Base-by-base conservation (phyloP, 1,284 basidiomycete species). In the Jaminaea rosea region DNA sequence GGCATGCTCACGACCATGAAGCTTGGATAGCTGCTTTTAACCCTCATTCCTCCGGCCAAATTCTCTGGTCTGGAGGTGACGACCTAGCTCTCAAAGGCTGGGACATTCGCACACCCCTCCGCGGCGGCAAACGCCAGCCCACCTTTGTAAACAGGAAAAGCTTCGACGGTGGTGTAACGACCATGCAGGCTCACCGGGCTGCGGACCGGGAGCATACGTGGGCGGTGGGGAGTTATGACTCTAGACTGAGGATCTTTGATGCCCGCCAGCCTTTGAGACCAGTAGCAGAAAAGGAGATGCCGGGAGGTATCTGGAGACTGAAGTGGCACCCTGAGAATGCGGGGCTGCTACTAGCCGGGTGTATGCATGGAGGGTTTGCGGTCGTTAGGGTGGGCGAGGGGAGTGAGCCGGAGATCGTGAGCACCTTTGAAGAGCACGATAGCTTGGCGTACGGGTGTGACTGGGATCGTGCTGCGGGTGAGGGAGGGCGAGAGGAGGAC, bases 291-390 rank as follows among this genome's bases (percentile, higher is more conserved):
- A 80, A 81, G 15, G 80, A 85, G 47, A 83, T 90, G 0, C 89
- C 88, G 1, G 94, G 94, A 2, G 94, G 94, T 1, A 86, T 85
- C 10, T 99, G 94, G 94, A 81, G 94, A 15, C 82, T 90, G 46
- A 93, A 94, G 73, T 98, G 92, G 89, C 90, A 97, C 73, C 89
- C 91, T 0, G 80, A 78, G 1, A 49, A 64, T 29, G 58, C 79
- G 1, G 57, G 67, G 2, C 80, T 84, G 32, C 78, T 98, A 1
- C 79, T 97, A 26, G 83, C 91, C 9, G 94, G 90, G 0, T 88
- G 87, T 70, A 99, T 98, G 94, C 92, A 96, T 69, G 90, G 88
- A 58, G 93, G 94, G 1, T 93, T 90, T 80, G 93, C 92, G 65
- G 56, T 69, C 39, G 42, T 71, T 23, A 34, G 23, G 19, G 23